Base-by-base conservation (phyloP, 352 stramenopile genomes). In the Blastocystis sp. region DNA sequence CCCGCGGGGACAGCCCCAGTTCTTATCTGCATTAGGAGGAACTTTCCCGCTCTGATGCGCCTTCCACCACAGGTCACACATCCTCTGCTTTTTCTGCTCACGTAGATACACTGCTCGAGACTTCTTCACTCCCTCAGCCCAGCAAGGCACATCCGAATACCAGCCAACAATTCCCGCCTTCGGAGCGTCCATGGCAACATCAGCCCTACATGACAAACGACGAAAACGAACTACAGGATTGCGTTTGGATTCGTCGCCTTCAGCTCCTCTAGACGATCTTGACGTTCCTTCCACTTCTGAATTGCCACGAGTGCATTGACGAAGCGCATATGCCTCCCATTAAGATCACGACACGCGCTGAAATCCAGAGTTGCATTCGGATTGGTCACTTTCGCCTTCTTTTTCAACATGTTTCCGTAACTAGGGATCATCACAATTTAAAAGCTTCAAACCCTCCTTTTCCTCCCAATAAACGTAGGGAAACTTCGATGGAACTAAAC, bases 11-110 rank as follows among this genome's bases (percentile, higher is more conserved):
- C 77, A 88, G 43, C 77, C 77, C 41, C 53, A 88, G 47, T 88
- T 59, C 37, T 79, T 76, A 29, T 76, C 62, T 9, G 77, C 77
- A 43, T 77, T 64, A 6, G 77, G 77, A n/a, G 77, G 77, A 54
- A 79, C 77, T 76, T 18, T 8, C n/a, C 23, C 3, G 29, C n/a
- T 63, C 59, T 88, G 43, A 15, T 76, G 77, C 37, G 77, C 77
- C 34, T 88, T 88, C 66, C 62, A 88, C 77, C 77, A 88, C 0
- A 43, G 43, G 8, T 76, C 50, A 43, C 77, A 88, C 77, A 88
- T 88, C 47, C 76, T 88, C 56, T 88, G 62, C 66, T 88, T 88
- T 59, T 79, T 76, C 66, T 88, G 62, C 37, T 88, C 77, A 20
- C 53, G 62, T 8, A 79, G 43, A 45, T 55, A 88, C 15, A 39